phyloP scores from a whole-genome alignment of 805 yeast genomes.

The Ogataea haglerorum region DNA sequence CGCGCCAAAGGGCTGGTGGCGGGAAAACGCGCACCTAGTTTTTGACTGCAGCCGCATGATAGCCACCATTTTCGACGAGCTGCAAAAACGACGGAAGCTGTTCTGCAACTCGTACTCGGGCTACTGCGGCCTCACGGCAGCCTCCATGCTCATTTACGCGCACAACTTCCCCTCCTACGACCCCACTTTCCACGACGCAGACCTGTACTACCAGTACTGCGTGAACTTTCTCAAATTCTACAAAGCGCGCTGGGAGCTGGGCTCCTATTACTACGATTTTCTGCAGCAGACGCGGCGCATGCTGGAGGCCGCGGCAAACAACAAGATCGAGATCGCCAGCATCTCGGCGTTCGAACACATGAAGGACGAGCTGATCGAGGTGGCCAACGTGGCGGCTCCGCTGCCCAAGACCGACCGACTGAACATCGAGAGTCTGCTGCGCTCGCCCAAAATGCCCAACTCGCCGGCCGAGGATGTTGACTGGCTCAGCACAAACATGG shows the following conservation, averaged over 20 bases:
- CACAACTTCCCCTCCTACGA: conserved; percentile 16
- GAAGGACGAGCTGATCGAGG: conserved; percentile 19
- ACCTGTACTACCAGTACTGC: conserved; percentile 11
- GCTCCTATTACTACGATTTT: conserved; percentile 14
- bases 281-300: conserved; percentile 11
- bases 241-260: conserved; percentile 18
- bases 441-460: conserved; percentile 3
- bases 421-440: conserved; percentile 9
- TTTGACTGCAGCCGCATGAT: conserved; percentile 10
- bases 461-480: conserved; percentile 3
- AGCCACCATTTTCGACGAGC: conserved; percentile 9
- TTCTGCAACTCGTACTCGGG: conserved; percentile 16
- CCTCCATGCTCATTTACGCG: conserved; percentile 15
- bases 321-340: conserved; percentile 11
- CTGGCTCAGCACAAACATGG: conserved; percentile 6
- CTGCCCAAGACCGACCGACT: conserved; percentile 13
- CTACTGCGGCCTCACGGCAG: conserved; percentile 14
- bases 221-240: conserved; percentile 9
- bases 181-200: conserved; percentile 12
- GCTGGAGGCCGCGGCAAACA: conserved; percentile 15
- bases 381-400: conserved; percentile 19
- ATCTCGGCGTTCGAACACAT: conserved; percentile 17
- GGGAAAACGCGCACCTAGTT: conserved; percentile 9
- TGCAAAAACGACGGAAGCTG: conserved; percentile 2
- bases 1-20: conserved; percentile 19